Evolutionary conservation across 148 eudicot species (phyloP), one percentile per base, ranked within the genome.

Genomic region (Dianthus caryophyllus): DNA sequence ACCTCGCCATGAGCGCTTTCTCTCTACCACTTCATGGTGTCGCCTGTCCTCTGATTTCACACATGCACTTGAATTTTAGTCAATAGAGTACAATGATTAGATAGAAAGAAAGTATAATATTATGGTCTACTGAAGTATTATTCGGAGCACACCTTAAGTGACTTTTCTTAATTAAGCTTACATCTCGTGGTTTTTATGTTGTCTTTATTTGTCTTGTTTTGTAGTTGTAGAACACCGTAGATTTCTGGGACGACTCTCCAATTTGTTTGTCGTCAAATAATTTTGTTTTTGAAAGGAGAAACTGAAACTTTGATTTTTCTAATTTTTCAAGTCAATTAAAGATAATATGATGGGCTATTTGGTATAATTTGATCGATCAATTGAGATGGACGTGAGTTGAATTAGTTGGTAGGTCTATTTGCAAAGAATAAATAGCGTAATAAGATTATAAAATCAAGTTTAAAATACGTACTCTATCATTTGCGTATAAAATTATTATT

Each of bases 151-250:
- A 56, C 75, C 69, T 29, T 44, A 44, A 5, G 17, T 20, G 75
- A 72, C 75, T 72, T 72, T 71, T 71, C 67, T 50, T 16, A 71
- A 27, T 50, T 16, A 71, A 27, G 29, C 38, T 18, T 47, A 30
- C 56, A 58, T 13, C 25, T 17, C 38, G 38, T 33, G 38, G 14
- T 29, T 29, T 36, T 43, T 38, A 14, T 36, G 16, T 43, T 33
- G 20, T 68, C 31, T 26, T 24, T 68, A 17, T 30, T 25, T 43
- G 10, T 24, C 2, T 14, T 15, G 36, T 57, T 9, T 17, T 49
- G 51, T 18, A n/a, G 16, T 69, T 54, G n/a, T 26, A 53, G 17
- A 63, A 44, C 50, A 20, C 64, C 50, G 21, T 43, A 5, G 46
- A 56, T 18, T 16, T 9, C 11, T 54, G 46, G 49, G 46, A 29